Evolutionary conservation across 768 basidiomycete genomes (phyloP), one percentile per base, ranked within the genome.

Genomic region (Kwoniella dendrophila): DNA sequence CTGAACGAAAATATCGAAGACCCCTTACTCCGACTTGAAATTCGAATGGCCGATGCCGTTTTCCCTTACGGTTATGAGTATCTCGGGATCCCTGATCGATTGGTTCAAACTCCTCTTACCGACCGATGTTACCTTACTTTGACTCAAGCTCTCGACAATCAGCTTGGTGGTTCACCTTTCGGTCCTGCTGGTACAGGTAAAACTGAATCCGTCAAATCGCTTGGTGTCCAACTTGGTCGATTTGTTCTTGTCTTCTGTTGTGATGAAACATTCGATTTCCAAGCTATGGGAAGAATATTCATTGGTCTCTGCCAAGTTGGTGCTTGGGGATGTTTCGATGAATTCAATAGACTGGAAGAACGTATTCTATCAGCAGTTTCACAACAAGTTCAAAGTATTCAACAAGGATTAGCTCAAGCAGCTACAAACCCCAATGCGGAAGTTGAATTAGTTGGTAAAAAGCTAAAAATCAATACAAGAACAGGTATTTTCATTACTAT

Each of bases 191-290:
- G 96, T 78, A 98, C 95, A 60, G 93, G 92, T 87, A 99, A 99
- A 82, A 99, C 96, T 0, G 96, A 99, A 80, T 98, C 96, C 1
- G 96, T 99, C 76, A 99, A 99, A 80, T 94, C 96, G 1, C 86
- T 99, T 22, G 96, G 96, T 51, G 92, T 97, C 1, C 94, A 96
- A 72, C 86, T 99, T 4, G 96, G 96, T 40, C 88, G 96, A 36
- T 99, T 99, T 73, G 96, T 99, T n/a, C 84, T 99, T 49, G 96
- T 99, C n/a, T 99, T 99, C 82, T 98, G 96, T 77, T 99, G 96
- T 74, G 96, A 99, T 79, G 96, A 99, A 79, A 96, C 91, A 0
- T 98, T 99, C 80, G 96, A 99, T 80, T 98, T 98, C 83, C 94
- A 98, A 78, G 96, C 96, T 1, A 98, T 99, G 96, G 96, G 96